Evolutionary conservation across 2,329 filamentous ascomycete species (phyloP).

Genomic region (Paracorniculantispora psalliotae): DNA sequence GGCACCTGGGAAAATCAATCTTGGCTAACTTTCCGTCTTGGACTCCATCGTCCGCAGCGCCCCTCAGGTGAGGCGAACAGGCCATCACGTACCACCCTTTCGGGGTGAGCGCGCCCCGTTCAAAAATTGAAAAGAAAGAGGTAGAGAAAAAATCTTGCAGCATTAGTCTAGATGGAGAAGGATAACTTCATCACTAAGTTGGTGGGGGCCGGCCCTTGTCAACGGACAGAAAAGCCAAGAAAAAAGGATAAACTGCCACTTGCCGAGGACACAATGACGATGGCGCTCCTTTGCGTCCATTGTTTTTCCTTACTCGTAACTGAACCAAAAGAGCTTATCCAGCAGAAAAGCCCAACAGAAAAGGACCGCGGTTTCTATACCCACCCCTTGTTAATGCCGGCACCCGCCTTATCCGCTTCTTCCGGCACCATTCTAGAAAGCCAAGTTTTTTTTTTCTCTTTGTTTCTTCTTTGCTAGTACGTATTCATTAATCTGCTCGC

Average conservation of each 20-base stretch:
- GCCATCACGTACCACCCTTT: not conserved
- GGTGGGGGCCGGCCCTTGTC: not conserved
- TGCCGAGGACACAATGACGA: not conserved
- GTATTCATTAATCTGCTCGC: not conserved
- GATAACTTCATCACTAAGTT: not conserved
- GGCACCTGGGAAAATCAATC: not conserved
- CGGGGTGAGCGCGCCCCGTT: not conserved
- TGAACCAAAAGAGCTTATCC: not conserved
- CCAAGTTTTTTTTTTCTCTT: not conserved
- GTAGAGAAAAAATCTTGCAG: not conserved
- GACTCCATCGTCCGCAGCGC: not conserved
- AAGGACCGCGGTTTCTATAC: not conserved
- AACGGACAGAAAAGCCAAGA: not conserved
- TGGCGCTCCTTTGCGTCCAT: not conserved
- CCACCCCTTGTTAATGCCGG: too few species aligned
- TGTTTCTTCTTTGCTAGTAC: not conserved
- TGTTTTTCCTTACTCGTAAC: not conserved
- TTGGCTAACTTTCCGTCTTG: not conserved
- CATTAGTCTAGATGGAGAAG: not conserved
- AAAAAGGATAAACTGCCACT: not conserved
- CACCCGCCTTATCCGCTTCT: constrained; percentile 2
- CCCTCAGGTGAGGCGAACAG: constrained; percentile 8
- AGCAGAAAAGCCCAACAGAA: too few species aligned
- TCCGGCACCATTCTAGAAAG: constrained; percentile 7
- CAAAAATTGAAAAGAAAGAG: not conserved